Percentiles rank a stretch among this genome's conserved stretches.
phyloP scores from a whole-genome alignment of 2,329 filamentous ascomycete species.

The Diaporthe citriasiana region DNA sequence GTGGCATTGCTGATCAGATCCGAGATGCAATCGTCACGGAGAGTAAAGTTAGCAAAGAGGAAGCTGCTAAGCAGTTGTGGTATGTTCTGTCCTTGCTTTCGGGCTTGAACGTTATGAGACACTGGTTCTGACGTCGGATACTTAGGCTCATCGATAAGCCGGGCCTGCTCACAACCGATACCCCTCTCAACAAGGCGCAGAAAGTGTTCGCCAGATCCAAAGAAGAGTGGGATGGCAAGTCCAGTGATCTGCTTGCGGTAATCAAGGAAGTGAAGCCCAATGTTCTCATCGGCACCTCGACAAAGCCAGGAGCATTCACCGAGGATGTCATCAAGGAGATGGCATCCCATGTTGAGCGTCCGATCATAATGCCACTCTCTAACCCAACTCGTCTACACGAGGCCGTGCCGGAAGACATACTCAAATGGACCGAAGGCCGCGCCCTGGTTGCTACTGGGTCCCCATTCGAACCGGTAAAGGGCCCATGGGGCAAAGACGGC shows the following conservation, averaged over 20 bases:
- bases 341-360: constrained; percentile 78
- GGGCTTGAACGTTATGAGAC: accelerated
- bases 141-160: constrained; percentile 84
- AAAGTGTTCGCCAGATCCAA: constrained; percentile 75
- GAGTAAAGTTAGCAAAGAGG: constrained; percentile 75
- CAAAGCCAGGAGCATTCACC: constrained; percentile 81
- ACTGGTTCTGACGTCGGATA: neutral
- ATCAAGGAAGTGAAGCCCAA: constrained; percentile 82
- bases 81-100: constrained; percentile 51
- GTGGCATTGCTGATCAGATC: constrained; percentile 88
- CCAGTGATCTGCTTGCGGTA: constrained; percentile 74
- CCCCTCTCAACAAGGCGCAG: constrained; percentile 70
- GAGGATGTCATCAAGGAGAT: constrained; percentile 81
- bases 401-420: constrained; percentile 81
- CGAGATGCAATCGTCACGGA: constrained; percentile 82
- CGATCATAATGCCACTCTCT: constrained; percentile 85
- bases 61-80: constrained; percentile 86
- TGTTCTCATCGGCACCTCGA: constrained; percentile 87
- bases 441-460: constrained; percentile 87
- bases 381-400: constrained; percentile 90
- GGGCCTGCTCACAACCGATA: constrained; percentile 77
- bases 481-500: constrained; percentile 65
- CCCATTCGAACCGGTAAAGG: constrained; percentile 82
- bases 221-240: constrained; percentile 72
- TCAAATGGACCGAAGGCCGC: constrained; percentile 82